phyloP scores from a whole-genome alignment of 768 basidiomycete species.

The button mushroom (Agaricus bisporus) region DNA sequence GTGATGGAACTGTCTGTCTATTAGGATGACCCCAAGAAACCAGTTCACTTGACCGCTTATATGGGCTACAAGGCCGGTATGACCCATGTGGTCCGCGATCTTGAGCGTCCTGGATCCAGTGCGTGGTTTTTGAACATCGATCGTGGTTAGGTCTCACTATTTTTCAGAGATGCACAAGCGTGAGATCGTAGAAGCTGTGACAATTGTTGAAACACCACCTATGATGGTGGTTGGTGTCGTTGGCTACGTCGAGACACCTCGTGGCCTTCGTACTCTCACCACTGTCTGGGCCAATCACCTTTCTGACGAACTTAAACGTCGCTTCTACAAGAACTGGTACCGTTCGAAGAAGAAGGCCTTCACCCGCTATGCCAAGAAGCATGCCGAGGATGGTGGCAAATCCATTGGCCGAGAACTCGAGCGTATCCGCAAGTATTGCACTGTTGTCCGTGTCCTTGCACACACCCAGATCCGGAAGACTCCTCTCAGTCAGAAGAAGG shows the following conservation, averaged over 20 bases:
- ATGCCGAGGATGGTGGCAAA: conserved; percentile 91
- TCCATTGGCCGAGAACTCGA: conserved; percentile 93
- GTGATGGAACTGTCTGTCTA: conserved; percentile 8
- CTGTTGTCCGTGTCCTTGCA: conserved; percentile 97
- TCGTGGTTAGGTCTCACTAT: background rate
- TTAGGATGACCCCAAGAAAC: conserved; percentile 99
- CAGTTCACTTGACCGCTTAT: conserved; percentile 95
- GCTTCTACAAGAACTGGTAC: conserved; percentile 99
- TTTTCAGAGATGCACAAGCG: conserved; percentile 97
- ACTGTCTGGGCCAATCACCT: conserved; percentile 99
- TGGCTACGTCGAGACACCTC: conserved; percentile 99
- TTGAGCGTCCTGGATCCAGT: conserved; percentile 99
- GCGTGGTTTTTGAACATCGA: conserved; percentile 29
- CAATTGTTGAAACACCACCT: conserved; percentile 94
- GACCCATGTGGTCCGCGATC: conserved; percentile 98
- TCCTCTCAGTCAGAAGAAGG: conserved; percentile 97
- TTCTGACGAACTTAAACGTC: conserved; percentile 95
- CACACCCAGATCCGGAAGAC: conserved; percentile 99
- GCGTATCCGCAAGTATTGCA: conserved; percentile 99
- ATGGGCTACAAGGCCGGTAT: conserved; percentile 99
- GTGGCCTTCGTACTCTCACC: conserved; percentile 96
- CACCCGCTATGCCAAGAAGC: conserved; percentile 99
- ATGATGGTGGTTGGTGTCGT: conserved; percentile 97
- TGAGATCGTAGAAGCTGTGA: conserved; percentile 97
- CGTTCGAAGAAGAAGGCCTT: conserved; percentile 99